Conservation (phyloP, 208 protist species). For the Trichomonas vaginalis region DNA sequence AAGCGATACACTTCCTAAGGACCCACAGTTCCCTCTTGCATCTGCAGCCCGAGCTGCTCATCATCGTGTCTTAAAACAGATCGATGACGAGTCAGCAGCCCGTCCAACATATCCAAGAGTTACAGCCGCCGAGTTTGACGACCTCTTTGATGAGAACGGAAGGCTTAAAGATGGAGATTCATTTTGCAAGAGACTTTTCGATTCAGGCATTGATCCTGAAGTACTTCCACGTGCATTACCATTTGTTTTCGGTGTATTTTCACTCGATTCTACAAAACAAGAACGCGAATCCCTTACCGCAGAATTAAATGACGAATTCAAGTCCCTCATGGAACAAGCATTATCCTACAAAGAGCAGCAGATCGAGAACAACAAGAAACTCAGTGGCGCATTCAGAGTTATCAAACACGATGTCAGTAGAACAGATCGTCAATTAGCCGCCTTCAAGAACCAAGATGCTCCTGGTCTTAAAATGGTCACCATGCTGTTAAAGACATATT, state of each 20-base stretch:
- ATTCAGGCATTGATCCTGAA: not conserved
- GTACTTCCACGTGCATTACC: not conserved
- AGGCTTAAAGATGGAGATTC: not conserved
- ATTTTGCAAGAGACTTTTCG: not conserved
- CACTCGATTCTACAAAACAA: not conserved
- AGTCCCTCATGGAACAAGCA: not conserved
- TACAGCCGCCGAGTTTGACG: not conserved
- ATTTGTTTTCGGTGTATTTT: not conserved
- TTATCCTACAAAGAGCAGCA: not conserved
- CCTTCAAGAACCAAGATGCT: not conserved
- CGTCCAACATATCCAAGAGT: not conserved
- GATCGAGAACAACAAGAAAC: not conserved
- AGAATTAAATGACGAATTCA: not conserved
- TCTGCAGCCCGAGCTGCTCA: not conserved
- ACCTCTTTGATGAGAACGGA: not conserved
- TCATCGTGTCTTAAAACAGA: not conserved
- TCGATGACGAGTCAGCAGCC: not conserved
- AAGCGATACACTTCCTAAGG: not conserved
- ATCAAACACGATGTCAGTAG: not conserved
- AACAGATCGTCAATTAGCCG: not conserved
- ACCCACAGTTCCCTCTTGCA: not conserved
- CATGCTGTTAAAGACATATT: not conserved
- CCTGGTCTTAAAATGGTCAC: not conserved
- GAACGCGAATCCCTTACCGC: not conserved
- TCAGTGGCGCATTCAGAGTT: not conserved